Evolutionary conservation across 352 stramenopile genomes (phyloP).

Genomic region (Hyaloperonospora brassicae): DNA sequence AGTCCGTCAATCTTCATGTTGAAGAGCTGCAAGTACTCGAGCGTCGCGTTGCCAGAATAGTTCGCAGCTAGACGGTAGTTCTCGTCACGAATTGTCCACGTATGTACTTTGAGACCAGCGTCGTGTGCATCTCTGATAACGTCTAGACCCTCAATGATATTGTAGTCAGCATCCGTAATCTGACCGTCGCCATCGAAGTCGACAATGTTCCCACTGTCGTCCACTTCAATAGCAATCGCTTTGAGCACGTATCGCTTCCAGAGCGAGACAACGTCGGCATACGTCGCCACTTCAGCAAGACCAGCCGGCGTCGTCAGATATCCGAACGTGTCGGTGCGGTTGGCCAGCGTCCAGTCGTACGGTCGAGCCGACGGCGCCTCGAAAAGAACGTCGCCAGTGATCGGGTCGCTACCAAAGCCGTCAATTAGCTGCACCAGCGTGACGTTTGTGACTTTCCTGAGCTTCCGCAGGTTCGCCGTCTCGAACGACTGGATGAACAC

Average conservation of each 20-base stretch:
- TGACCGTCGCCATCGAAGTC: slow-evolving; percentile 61
- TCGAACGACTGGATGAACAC: slow-evolving; percentile 77
- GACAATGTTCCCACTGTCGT: slow-evolving; percentile 30
- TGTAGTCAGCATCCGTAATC: slow-evolving; percentile 54
- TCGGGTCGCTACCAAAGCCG: slow-evolving; percentile 37
- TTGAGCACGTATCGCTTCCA: slow-evolving; percentile 81
- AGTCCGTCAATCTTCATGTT: slow-evolving; percentile 49
- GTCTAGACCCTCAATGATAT: slow-evolving; percentile 29
- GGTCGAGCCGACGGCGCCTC: slow-evolving; percentile 35
- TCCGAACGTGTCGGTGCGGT: slow-evolving; percentile 42
- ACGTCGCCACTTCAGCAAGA: slow-evolving; percentile 56
- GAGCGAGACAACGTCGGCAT: slow-evolving; percentile 62
- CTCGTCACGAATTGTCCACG: slow-evolving; percentile 65
- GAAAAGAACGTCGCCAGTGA: slow-evolving; percentile 45
- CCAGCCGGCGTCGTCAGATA: slow-evolving; percentile 47
- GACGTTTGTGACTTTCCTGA: slow-evolving; percentile 56
- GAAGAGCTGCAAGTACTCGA: slow-evolving; percentile 65
- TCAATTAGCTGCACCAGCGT: slow-evolving; percentile 82
- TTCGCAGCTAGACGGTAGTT: slow-evolving; percentile 48
- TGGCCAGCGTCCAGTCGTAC: slow-evolving; percentile 63
- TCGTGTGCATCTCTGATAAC: slow-evolving; percentile 53
- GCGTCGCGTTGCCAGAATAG: slow-evolving; percentile 51
- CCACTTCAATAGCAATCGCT: slow-evolving; percentile 34
- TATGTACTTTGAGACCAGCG: slow-evolving; percentile 44
- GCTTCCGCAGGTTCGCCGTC: slow-evolving; percentile 56